These are phyloP conservation scores for Zasmidium citrigriseum DNA, from an alignment of 2,329 filamentous ascomycete species.

Conservation along the genomic window DNA sequence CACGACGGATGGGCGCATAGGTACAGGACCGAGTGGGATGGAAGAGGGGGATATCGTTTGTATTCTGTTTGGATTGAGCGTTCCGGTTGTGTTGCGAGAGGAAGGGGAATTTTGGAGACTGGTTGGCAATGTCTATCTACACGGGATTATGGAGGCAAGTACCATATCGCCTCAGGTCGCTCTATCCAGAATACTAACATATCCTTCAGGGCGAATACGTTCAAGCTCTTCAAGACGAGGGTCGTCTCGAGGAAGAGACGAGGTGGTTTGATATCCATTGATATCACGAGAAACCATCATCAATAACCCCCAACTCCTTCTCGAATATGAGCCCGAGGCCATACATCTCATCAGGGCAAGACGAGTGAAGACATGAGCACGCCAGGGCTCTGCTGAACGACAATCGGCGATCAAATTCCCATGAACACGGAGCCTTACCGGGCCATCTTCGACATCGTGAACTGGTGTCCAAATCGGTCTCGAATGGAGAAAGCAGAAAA, in stretches of 20 bases:
- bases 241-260: conserved; percentile 2
- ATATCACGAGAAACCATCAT: too few species aligned
- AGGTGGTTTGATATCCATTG: neutral
- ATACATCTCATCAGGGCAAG: too few species aligned
- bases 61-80: neutral
- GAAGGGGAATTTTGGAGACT: neutral
- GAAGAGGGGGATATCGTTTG: neutral
- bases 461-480: too few species aligned
- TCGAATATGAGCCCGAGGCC: too few species aligned
- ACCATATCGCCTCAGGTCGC: neutral
- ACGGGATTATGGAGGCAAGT: conserved; percentile 13
- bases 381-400: too few species aligned
- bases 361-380: too few species aligned
- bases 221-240: neutral
- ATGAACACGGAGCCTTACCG: too few species aligned
- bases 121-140: conserved; percentile 6
- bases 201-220: conserved; percentile 1
- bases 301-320: too few species aligned
- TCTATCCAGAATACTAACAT: neutral
- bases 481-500: too few species aligned
- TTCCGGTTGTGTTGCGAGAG: neutral
- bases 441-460: too few species aligned
- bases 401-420: too few species aligned
- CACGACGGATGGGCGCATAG: neutral
- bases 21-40: neutral